These are phyloP conservation scores for Aspergillus haitiensis DNA, from an alignment of 495 filamentous ascomycete genomes.

Conservation along the genomic window DNA sequence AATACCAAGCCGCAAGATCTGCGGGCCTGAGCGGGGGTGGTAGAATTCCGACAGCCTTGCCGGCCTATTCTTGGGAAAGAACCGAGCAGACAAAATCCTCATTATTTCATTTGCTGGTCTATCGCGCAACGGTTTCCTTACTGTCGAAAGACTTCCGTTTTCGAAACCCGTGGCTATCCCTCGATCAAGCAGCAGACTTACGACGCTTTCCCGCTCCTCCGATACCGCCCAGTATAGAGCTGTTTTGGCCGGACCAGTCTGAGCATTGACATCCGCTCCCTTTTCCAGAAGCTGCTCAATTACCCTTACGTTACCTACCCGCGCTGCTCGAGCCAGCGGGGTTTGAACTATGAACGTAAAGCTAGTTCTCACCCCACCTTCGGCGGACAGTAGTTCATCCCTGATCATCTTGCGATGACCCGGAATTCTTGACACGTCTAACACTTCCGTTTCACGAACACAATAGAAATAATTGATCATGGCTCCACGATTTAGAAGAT, in stretches of 20 bases:
- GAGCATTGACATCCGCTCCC: neutral
- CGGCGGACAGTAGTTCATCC: too few species aligned
- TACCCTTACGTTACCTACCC: neutral
- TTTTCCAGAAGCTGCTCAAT: neutral
- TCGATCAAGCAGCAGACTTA: neutral
- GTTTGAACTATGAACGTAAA: too few species aligned
- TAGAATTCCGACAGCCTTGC: too few species aligned
- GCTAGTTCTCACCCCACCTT: too few species aligned
- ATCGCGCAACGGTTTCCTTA: too few species aligned
- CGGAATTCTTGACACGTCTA: neutral
- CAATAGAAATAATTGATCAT: neutral
- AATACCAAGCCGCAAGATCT: too few species aligned
- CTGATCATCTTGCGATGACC: neutral
- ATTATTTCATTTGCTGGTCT: neutral
- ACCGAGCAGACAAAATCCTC: neutral
- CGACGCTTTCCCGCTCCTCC: neutral
- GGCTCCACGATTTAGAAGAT: neutral
- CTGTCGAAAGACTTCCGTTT: neutral
- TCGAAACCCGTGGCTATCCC: neutral
- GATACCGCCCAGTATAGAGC: neutral
- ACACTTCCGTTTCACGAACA: neutral
- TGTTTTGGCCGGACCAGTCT: neutral
- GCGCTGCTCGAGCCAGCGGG: neutral
- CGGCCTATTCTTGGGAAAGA: too few species aligned
- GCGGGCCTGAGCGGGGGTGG: too few species aligned